Evolutionary conservation across 2,329 filamentous ascomycete species (phyloP), one percentile per base, ranked within the genome.

Genomic region (Microdochium nivale): DNA sequence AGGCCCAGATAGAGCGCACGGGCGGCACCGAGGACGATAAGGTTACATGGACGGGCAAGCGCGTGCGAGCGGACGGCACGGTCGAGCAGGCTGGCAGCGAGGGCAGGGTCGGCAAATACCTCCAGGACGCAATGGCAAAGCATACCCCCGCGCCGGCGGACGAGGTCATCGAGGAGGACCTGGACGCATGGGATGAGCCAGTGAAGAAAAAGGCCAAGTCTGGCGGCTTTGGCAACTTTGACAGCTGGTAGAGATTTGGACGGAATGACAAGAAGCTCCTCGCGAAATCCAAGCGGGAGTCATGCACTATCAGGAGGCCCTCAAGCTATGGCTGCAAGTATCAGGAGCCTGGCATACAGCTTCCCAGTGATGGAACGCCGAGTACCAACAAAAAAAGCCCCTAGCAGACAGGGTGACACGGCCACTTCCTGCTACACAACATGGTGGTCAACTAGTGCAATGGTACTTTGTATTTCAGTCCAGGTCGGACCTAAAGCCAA

Each of bases 11-110:
- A 11, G 74, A 75, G 62, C 72, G 74, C 52, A 73, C 76, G 51
- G 89, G 88, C 25, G 88, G 87, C 2, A 87, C 84, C 1, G 92
- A 95, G 51, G 92, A 96, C 62, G 90, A 97, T 61, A 83, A 81
- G 65, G 86, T 88, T 2, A 99, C 94, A 2, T 99, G 94, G 94
- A 97, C 94, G 2, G 94, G 94, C 3, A 99, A 97, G 72, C 77
- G 91, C 40, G 82, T 99, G 49, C 76, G 90, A 25, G 77, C 74
- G 1, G 81, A 86, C 60, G 86, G 83, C 1, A 81, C 75, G 0
- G 73, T 82, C 1, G 77, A 77, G 1, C 64, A 66, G 25, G 66
- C 63, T 14, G 68, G 70, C 25, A 66, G 68, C 14, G 67, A 68
- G 11, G 72, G 70, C 7, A 70, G 68, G 3, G 82, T 83, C 13